Conservation (phyloP, 495 filamentous ascomycete species). For the Aspergillus saccharolyticus region DNA sequence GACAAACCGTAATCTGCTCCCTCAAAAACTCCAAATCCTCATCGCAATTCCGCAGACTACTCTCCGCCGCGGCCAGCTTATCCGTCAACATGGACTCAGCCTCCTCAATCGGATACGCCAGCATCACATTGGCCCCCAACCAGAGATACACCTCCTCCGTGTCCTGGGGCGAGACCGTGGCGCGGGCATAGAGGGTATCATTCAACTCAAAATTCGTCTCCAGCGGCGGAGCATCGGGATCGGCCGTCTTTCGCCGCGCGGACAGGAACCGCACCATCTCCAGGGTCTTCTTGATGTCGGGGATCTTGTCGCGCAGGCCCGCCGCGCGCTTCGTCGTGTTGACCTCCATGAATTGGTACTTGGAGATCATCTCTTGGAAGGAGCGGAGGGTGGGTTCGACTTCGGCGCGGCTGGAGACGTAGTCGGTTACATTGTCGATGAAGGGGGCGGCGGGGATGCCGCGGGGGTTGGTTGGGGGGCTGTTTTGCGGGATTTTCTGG, state of each 20-base stretch:
- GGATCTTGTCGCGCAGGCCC: conserved; percentile 89
- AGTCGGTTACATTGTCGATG: conserved; percentile 93
- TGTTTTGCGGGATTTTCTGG: conserved; percentile 18
- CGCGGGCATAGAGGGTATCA: conserved; percentile 91
- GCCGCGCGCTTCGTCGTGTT: conserved; percentile 80
- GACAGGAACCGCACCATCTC: conserved; percentile 84
- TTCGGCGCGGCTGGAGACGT: conserved; percentile 77
- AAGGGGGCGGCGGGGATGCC: conserved; percentile 95
- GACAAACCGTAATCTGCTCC: conserved; percentile 87
- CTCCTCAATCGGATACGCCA: conserved; percentile 86
- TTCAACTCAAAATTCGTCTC: conserved; percentile 95
- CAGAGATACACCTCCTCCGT: conserved; percentile 95
- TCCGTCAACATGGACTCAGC: conserved; percentile 72
- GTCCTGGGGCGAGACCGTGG: conserved; percentile 69
- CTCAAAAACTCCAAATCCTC: conserved; percentile 95
- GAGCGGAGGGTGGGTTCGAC: conserved; percentile 85
- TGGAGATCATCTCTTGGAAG: conserved; percentile 99
- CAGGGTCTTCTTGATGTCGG: conserved; percentile 95
- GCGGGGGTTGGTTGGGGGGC: conserved; percentile 68
- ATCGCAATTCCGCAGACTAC: conserved; percentile 77
- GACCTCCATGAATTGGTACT: conserved; percentile 99
- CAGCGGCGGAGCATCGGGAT: conserved; percentile 36
- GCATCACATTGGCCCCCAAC: conserved; percentile 97
- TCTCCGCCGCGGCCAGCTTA: conserved; percentile 74
- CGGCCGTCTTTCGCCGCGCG: too few species aligned